Evolutionary conservation across 306 rosid genomes (phyloP), one percentile per base, ranked within the genome.

Genomic region (Lotus japonicus): DNA sequence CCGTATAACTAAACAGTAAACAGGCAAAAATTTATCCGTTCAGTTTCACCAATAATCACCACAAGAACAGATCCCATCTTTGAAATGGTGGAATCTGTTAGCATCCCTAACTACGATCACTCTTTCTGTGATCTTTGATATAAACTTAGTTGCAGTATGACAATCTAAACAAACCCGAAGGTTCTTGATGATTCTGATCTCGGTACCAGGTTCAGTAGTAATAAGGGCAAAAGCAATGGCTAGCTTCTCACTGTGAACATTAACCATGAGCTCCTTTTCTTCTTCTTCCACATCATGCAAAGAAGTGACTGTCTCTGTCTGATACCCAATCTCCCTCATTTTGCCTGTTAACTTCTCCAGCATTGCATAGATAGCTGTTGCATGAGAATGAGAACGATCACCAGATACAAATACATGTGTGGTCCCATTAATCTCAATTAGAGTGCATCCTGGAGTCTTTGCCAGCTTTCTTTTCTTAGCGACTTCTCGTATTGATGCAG

Each of bases 251-350:
- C 97, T 86, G 35, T 90, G 96, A 79, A 90, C 95, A 60, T 90
- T 94, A 67, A 94, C 81, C 88, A 84, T 81, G 14, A 90, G 81
- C 82, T 86, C 96, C 84, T 90, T 90, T 85, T 94, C 99, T 87
- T 90, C 99, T 79, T 88, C 99, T 86, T 94, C 97, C 56, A 94
- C 90, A 26, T 90, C 99, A 84, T 94, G 96, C 76, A 94, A 81
- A 84, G 96, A 86, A 60, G 88, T 76, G 38, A 75, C 73, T 12
- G 89, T 94, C 72, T 90, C 92, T 11, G 92, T 70, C 54, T 84
- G 83, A 82, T 82, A 94, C 73, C 97, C 99, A 46, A 85, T 83
- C 68, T 94, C 96, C 71, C 71, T 87, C 90, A 90, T 88, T 85
- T 90, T 86, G 59, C 85, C 82, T 28, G 85, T 77, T 69, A 94